Conservation (phyloP, 2,329 filamentous ascomycete species). For the Ceratocystis smalleyi region DNA sequence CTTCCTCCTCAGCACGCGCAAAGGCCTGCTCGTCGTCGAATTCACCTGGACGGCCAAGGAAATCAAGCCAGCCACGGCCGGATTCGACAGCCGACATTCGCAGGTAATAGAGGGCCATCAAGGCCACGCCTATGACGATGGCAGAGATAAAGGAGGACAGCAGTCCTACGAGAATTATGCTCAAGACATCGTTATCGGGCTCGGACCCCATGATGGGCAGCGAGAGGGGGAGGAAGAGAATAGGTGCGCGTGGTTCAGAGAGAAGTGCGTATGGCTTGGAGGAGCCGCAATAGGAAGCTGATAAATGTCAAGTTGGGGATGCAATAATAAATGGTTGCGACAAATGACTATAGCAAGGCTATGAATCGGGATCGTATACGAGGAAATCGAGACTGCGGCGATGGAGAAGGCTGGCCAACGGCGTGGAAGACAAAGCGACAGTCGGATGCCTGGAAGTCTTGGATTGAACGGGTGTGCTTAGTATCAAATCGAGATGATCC, state of each 20-base stretch:
- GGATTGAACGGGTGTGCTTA: background rate
- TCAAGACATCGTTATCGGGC: constrained; percentile 15
- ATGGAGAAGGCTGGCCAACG: background rate
- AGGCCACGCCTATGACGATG: constrained; percentile 49
- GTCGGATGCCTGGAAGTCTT: background rate
- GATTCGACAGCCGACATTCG: constrained; percentile 8
- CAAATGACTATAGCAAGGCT: background rate
- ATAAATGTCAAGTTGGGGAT: background rate
- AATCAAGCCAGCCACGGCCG: constrained; percentile 45
- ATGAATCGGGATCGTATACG: background rate
- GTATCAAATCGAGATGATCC: background rate
- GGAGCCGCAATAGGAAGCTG: background rate
- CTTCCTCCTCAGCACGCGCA: constrained; percentile 82
- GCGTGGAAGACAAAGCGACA: background rate
- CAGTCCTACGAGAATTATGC: constrained; percentile 58
- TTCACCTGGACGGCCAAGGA: constrained; percentile 83
- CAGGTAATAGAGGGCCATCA: constrained; percentile 57
- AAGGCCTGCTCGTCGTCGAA: constrained; percentile 97
- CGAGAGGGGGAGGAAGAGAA: background rate
- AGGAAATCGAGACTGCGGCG: background rate
- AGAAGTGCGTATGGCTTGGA: background rate
- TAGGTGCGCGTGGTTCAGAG: background rate
- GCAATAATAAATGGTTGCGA: background rate
- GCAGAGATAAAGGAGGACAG: constrained; percentile 78
- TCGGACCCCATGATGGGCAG: constrained; percentile 13